A percentile compares a stretch with the other conserved stretches of the same genome.
phyloP scores from a whole-genome alignment of 169 alveolate genomes.

The Plasmodium inui region DNA sequence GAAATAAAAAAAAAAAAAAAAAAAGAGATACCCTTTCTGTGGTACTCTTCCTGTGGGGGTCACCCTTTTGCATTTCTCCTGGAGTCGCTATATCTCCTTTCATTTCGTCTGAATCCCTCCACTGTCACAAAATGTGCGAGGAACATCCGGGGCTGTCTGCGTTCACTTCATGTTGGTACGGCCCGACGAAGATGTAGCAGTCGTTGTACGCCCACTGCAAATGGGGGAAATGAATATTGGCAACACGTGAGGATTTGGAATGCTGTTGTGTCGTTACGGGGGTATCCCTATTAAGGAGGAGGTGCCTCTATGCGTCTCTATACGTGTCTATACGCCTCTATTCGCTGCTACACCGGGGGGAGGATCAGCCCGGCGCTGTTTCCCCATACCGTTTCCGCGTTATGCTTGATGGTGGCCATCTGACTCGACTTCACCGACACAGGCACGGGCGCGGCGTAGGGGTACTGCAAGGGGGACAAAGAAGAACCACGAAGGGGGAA shows the following conservation, averaged over 20 bases:
- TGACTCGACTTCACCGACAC: slow-evolving; percentile 51
- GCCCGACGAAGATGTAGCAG: slow-evolving; percentile 57
- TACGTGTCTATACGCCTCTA: neutral
- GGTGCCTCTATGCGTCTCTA: neutral
- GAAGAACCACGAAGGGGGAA: neutral
- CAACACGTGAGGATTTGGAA: neutral
- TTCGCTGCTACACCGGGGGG: neutral
- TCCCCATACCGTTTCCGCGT: slow-evolving; percentile 46
- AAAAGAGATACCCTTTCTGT: no score
- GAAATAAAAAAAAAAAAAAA: slow-evolving; percentile 53
- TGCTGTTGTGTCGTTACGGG: neutral
- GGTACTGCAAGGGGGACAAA: neutral
- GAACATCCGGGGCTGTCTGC: slow-evolving; percentile 36
- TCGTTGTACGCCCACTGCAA: slow-evolving; percentile 69
- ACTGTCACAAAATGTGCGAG: slow-evolving; percentile 10
- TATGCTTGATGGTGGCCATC: slow-evolving; percentile 66
- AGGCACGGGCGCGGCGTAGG: slow-evolving; percentile 46
- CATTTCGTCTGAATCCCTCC: no score
- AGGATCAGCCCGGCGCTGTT: no score
- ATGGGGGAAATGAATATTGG: neutral
- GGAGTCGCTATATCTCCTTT: neutral
- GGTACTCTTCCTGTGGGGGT: neutral
- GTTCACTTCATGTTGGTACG: slow-evolving; percentile 40
- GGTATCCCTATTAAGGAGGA: neutral
- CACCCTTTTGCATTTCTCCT: neutral